Evolutionary conservation across 805 yeast species (phyloP).

Genomic region (Barnettozyma californica): DNA sequence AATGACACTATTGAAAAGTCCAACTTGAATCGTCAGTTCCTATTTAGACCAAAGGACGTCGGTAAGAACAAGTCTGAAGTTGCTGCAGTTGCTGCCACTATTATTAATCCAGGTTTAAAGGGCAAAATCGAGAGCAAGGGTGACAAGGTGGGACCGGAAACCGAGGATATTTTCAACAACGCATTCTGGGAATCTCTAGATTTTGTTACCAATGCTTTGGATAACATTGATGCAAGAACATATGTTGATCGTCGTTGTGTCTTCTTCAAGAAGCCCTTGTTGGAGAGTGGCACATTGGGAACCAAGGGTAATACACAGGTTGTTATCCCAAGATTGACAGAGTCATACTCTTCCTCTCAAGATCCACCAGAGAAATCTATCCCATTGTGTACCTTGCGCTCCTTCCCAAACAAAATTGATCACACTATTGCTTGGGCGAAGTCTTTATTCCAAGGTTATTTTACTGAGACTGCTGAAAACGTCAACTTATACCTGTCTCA

Average conservation of each 20-base stretch:
- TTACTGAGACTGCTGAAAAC: slow-evolving; percentile 86
- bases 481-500: slow-evolving; percentile 88
- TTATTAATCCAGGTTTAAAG: slow-evolving; percentile 77
- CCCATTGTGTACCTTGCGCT: slow-evolving; percentile 94
- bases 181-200: slow-evolving; percentile 80
- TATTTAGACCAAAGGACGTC: slow-evolving; percentile 92
- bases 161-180: slow-evolving; percentile 82
- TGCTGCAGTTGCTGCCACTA: slow-evolving; percentile 78
- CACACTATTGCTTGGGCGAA: slow-evolving; percentile 99
- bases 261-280: slow-evolving; percentile 80
- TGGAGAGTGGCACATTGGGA: slow-evolving; percentile 97
- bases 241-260: slow-evolving; percentile 97
- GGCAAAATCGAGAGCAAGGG: slow-evolving; percentile 72
- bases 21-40: slow-evolving; percentile 91
- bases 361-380: slow-evolving; percentile 99
- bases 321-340: slow-evolving; percentile 88
- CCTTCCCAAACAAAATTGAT: slow-evolving; percentile 97
- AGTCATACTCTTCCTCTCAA: slow-evolving; percentile 91
- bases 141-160: slow-evolving; percentile 92
- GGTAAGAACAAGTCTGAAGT: slow-evolving; percentile 87
- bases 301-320: slow-evolving; percentile 99
- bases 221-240: slow-evolving; percentile 96
- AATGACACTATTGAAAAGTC: slow-evolving; percentile 94
- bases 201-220: slow-evolving; percentile 93
- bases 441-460: slow-evolving; percentile 86